A percentile compares a stretch with the other conserved stretches of the same genome.
phyloP scores from a whole-genome alignment of 192 early-diverging fungal species.

The Chytriomyces sp. region DNA sequence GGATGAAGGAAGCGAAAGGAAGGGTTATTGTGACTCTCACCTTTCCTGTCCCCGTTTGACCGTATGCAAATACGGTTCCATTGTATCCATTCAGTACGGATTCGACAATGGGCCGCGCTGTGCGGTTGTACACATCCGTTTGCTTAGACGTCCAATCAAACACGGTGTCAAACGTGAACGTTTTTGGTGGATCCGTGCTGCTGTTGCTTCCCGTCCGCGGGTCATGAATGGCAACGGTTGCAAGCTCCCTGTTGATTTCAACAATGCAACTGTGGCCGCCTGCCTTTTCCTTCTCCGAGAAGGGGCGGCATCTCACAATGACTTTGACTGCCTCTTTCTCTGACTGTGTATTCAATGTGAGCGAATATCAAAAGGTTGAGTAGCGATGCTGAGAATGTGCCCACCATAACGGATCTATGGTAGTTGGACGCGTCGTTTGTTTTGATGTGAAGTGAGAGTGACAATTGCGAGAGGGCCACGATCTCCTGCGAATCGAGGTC shows the following conservation, averaged over 20 bases:
- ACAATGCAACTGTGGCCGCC: slow-evolving; percentile 60
- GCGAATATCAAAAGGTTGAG: too few relatives aligned
- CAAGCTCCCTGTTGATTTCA: slow-evolving; percentile 50
- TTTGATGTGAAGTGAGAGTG: too few relatives aligned
- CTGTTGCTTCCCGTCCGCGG: slow-evolving; percentile 21
- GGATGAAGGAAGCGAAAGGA: neutral
- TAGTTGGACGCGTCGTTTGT: too few relatives aligned
- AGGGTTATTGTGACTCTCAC: slow-evolving; percentile 23
- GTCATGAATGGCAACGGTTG: slow-evolving; percentile 52
- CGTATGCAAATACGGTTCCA: slow-evolving; percentile 68
- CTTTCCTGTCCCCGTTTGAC: slow-evolving; percentile 67
- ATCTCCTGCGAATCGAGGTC: too few relatives aligned
- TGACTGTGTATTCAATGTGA: slow-evolving; percentile 26
- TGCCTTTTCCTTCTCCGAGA: slow-evolving; percentile 61
- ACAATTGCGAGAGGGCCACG: too few relatives aligned
- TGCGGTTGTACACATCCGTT: slow-evolving; percentile 61
- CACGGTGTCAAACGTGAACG: slow-evolving; percentile 64
- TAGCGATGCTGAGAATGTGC: too few relatives aligned
- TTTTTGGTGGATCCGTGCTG: slow-evolving; percentile 49
- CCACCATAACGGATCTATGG: too few relatives aligned
- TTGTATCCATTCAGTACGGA: slow-evolving; percentile 65
- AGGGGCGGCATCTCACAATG: slow-evolving; percentile 63
- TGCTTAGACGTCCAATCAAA: slow-evolving; percentile 58
- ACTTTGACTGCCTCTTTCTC: slow-evolving; percentile 61
- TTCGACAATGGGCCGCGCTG: slow-evolving; percentile 61